Evolutionary conservation across 352 stramenopile genomes (phyloP).

Genomic region (Pythium rishiriense): DNA sequence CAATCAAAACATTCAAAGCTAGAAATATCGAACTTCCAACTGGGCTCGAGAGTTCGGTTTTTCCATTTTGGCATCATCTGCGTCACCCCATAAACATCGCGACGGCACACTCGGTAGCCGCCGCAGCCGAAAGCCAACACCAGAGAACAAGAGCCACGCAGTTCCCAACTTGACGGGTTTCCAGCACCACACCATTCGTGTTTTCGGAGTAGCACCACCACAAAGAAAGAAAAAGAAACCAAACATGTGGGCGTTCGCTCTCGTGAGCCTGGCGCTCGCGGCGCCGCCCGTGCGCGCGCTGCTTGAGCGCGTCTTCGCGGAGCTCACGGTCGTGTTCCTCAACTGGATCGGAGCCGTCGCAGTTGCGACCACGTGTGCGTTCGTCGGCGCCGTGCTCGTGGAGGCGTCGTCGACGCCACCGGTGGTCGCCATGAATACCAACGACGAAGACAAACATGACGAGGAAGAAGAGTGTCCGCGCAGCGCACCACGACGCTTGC

Average conservation of each 20-base stretch:
- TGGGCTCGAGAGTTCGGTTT: not conserved
- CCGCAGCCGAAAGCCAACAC: not conserved
- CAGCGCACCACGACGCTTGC: not conserved
- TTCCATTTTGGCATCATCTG: not conserved
- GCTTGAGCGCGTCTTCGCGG: conserved; percentile 62
- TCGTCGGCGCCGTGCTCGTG: conserved; percentile 32
- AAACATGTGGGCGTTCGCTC: conserved; percentile 58
- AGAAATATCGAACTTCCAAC: not conserved
- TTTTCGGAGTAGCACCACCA: not conserved
- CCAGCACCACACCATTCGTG: not conserved
- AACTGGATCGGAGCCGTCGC: conserved; percentile 45
- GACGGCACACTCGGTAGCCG: not conserved
- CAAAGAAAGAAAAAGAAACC: not conserved
- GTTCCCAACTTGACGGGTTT: conserved; percentile 2
- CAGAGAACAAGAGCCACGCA: not conserved
- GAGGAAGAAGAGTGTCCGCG: not conserved
- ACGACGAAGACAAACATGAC: not conserved
- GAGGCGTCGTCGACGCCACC: not conserved
- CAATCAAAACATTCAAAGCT: not conserved
- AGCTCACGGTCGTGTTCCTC: conserved; percentile 67
- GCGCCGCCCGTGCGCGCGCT: conserved; percentile 52
- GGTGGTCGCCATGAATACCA: not conserved
- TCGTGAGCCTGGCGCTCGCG: conserved; percentile 52
- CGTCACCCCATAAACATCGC: not conserved
- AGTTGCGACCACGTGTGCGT: conserved; percentile 24